Conservation (phyloP, 305 asterid genomes). For the Fraxinus nigra region DNA sequence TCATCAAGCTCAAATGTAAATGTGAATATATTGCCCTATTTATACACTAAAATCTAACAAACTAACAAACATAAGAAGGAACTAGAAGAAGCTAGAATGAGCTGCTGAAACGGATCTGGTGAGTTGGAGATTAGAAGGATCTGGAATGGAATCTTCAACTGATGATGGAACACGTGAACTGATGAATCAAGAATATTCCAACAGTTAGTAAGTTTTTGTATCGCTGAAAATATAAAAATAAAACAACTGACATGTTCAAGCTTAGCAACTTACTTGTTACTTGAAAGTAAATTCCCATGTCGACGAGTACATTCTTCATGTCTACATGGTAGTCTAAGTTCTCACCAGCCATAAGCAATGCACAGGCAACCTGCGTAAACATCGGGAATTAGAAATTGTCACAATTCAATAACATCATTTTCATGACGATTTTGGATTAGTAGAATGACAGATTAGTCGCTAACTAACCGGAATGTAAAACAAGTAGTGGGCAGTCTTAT, state of each 20-base stretch:
- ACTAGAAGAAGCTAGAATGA: too few species aligned
- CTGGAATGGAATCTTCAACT: too few species aligned
- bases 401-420: conserved; percentile 2
- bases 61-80: too few species aligned
- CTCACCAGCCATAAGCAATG: conserved; percentile 94
- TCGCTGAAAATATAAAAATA: too few species aligned
- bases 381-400: conserved; percentile 12
- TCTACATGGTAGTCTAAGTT: conserved; percentile 58
- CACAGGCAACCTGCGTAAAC: conserved; percentile 77
- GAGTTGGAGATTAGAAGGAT: too few species aligned
- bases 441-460: conserved; percentile 25
- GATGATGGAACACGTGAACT: too few species aligned
- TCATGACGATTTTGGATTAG: conserved; percentile 16
- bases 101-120: too few species aligned
- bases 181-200: too few species aligned
- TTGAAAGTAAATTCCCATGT: conserved; percentile 97
- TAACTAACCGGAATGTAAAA: conserved; percentile 95
- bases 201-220: background rate
- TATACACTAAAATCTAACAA: too few species aligned
- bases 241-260: background rate
- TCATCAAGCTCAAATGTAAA: too few species aligned
- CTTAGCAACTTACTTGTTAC: conserved; percentile 60
- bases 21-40: too few species aligned
- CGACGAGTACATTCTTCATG: conserved; percentile 70
- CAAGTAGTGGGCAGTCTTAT: conserved; percentile 92